These are phyloP conservation scores for Paecilomyces niveus DNA, from an alignment of 2,329 filamentous ascomycete species.

Conservation along the genomic window DNA sequence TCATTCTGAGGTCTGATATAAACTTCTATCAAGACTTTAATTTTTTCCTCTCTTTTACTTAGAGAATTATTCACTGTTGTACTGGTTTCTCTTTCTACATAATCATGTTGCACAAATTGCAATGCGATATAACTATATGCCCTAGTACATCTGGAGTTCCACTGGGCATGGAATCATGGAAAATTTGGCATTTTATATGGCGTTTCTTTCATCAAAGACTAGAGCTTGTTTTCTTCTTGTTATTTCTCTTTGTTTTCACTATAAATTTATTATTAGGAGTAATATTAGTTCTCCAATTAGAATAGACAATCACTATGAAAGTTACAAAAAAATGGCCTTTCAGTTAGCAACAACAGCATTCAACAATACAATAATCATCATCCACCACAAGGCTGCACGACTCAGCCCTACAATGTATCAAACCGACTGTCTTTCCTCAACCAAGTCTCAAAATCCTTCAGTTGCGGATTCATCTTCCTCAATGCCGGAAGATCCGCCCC, in stretches of 20 bases:
- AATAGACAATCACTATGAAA: neutral
- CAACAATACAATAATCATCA: neutral
- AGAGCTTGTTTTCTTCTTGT: neutral
- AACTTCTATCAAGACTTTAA: neutral
- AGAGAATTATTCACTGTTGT: neutral
- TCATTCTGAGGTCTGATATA: constrained; percentile 6
- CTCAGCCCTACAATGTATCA: neutral
- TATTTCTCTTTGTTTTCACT: neutral
- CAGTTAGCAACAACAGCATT: neutral
- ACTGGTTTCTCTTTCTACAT: neutral
- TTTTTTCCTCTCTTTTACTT: neutral
- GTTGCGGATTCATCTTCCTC: too few relatives aligned
- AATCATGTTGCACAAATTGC: neutral
- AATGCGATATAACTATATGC: neutral
- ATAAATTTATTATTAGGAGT: neutral
- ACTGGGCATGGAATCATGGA: neutral
- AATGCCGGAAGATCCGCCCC: too few relatives aligned
- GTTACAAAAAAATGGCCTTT: neutral
- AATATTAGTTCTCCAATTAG: neutral
- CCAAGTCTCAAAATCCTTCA: too few relatives aligned
- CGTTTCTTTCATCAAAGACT: neutral
- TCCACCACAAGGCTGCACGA: neutral
- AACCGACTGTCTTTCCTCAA: neutral
- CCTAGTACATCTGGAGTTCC: neutral
- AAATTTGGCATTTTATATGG: neutral